Evolutionary conservation across 225 moss, liverwort and hornwort species (phyloP), one percentile per base, ranked within the genome.

Genomic region (Pleurozium schreberi): DNA sequence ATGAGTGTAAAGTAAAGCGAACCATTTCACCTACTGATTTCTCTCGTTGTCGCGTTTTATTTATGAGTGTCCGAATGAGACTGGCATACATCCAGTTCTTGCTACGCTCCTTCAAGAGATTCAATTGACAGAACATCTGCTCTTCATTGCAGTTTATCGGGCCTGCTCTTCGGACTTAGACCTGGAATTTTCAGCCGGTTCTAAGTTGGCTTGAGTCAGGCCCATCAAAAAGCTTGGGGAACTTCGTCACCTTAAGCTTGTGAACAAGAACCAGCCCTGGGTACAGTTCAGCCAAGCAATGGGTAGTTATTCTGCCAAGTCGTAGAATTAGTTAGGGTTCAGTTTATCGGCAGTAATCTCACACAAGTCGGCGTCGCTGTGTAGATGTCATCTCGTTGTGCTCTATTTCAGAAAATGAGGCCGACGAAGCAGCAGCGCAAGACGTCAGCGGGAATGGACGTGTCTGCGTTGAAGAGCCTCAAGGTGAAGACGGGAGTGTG

Each of bases 401-500:
- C 63, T 21, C 75, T 58, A n/a, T 31, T 55, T 75, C 43, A 82
- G 53, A 40, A 76, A 70, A 90, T 87, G 84, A 79, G 79, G 83
- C 84, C 67, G 67, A 66, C 83, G 33, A 88, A n/a, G 30, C 81
- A 82, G 69, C 75, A 69, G 68, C 85, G 86, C 84, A 80, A 76
- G 81, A 12, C 79, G 49, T 62, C 69, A 30, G 27, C 85, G 60
- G 88, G 77, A 59, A 79, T 89, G 84, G 88, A 85, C 73, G 93
- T 95, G 94, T 91, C 95, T 20, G 90, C 91, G 47, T 77, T 94
- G 50, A 97, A 94, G 88, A 92, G 92, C 82, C 85, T 97, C 88
- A 97, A 96, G 91, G 93, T 95, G 60, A 96, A 97, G 91, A 96
- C 88, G 80, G 95, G 95, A 66, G 93, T 98, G 25, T 93, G 94